These are phyloP conservation scores for Limnanthes douglasii DNA, from an alignment of 345 rosid genomes.

Conservation along the genomic window DNA sequence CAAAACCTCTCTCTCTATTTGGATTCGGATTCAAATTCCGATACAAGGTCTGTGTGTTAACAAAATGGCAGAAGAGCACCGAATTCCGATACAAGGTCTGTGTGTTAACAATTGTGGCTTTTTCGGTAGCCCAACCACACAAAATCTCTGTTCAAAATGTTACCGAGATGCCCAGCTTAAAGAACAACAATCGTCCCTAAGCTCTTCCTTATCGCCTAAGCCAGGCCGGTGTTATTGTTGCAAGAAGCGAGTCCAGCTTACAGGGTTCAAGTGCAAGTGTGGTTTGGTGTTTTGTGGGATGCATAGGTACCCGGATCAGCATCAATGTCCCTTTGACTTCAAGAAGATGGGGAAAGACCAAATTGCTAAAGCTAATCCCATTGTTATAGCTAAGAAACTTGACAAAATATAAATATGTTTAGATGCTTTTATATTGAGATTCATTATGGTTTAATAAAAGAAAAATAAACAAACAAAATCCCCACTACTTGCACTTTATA, in stretches of 20 bases:
- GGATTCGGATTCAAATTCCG: no score
- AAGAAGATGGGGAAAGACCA: slow-evolving; percentile 48
- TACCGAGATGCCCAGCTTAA: slow-evolving; percentile 50
- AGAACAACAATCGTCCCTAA: slow-evolving; percentile 48
- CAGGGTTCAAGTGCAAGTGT: slow-evolving; percentile 84
- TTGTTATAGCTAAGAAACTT: slow-evolving; percentile 55
- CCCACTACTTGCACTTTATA: no score
- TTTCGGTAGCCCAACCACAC: slow-evolving; percentile 69
- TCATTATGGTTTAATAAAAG: no score
- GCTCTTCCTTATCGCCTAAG: slow-evolving; percentile 26
- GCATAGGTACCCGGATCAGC: slow-evolving; percentile 82
- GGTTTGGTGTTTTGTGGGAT: slow-evolving; percentile 61
- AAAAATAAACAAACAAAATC: no score
- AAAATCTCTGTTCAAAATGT: slow-evolving; percentile 76
- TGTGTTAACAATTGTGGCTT: slow-evolving; percentile 89
- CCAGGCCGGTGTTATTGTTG: slow-evolving; percentile 53
- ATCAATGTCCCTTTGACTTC: slow-evolving; percentile 61
- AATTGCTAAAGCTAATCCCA: slow-evolving; percentile 73
- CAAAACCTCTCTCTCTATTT: no score
- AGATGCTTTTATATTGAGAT: no score
- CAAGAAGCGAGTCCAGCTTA: slow-evolving; percentile 68
- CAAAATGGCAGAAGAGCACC: slow-evolving; percentile 94
- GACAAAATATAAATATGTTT: slow-evolving; percentile 54
- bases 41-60: no score
- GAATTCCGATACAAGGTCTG: slow-evolving; percentile 50